Evolutionary conservation across 2,329 filamentous ascomycete genomes (phyloP).

Genomic region (Chrysoporthe austroafricana): DNA sequence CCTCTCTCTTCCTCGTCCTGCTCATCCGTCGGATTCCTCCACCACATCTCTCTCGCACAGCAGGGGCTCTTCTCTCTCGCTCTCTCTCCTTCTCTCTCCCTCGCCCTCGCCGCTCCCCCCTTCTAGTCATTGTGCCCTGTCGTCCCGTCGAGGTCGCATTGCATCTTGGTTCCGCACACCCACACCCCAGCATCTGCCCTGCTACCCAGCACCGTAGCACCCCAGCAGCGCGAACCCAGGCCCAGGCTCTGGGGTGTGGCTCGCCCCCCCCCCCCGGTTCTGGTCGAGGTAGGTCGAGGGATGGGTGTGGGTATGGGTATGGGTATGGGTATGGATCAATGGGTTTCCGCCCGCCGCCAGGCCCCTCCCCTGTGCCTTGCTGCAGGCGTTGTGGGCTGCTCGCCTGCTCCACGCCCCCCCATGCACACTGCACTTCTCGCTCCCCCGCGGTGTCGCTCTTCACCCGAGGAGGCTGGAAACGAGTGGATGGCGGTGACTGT

Average conservation of each 20-base stretch:
- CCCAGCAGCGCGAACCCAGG: too few relatives aligned
- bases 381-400: neutral
- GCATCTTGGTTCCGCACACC: slow-evolving; percentile 14
- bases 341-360: too few relatives aligned
- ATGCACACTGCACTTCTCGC: too few relatives aligned
- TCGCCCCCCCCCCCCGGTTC: too few relatives aligned
- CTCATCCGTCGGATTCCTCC: too few relatives aligned
- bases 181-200: too few relatives aligned
- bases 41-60: too few relatives aligned
- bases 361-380: slow-evolving; percentile 1
- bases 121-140: neutral
- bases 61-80: neutral
- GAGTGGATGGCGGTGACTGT: slow-evolving; percentile 30
- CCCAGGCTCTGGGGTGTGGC: too few relatives aligned
- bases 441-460: slow-evolving; percentile 28
- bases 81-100: neutral
- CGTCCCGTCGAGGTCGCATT: slow-evolving; percentile 19
- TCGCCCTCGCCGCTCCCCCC: neutral
- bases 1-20: neutral
- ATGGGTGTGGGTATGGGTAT: too few relatives aligned
- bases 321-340: too few relatives aligned
- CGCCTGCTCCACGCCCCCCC: neutral
- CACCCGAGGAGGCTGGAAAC: slow-evolving; percentile 29
- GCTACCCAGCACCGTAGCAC: too few relatives aligned
- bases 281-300: too few relatives aligned